Conservation (phyloP, 2,329 filamentous ascomycete genomes). For the Huntiella moniliformis region DNA sequence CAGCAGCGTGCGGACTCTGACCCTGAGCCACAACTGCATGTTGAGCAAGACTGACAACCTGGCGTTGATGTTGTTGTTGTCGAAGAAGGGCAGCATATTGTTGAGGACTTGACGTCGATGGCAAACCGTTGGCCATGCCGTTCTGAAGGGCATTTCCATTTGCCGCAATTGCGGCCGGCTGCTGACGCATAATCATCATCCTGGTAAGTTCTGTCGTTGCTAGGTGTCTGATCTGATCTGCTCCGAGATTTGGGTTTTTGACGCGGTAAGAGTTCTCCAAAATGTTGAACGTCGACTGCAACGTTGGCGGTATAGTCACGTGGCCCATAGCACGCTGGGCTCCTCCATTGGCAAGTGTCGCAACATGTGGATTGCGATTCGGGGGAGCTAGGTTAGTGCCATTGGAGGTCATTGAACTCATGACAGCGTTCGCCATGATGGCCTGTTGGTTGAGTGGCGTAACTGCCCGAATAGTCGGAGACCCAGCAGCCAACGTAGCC, state of each 20-base stretch:
- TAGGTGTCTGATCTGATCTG: constrained; percentile 30
- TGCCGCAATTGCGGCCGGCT: constrained; percentile 18
- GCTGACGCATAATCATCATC: constrained; percentile 27
- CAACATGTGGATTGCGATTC: constrained; percentile 6
- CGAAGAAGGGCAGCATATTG: constrained; percentile 40
- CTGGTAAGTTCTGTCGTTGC: constrained; percentile 32
- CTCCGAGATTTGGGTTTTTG: constrained; percentile 31
- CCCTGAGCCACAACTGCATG: constrained; percentile 12
- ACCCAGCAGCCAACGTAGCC: constrained; percentile 22
- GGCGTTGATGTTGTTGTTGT: constrained; percentile 27
- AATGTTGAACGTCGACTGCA: constrained; percentile 19
- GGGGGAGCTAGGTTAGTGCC: constrained; percentile 10
- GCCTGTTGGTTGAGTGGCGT: constrained; percentile 9
- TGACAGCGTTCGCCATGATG: constrained; percentile 5
- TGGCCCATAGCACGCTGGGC: constrained; percentile 14
- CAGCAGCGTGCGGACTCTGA: constrained; percentile 1
- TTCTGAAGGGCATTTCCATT: constrained; percentile 35
- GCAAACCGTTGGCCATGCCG: constrained; percentile 29
- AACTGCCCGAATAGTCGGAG: constrained; percentile 7
- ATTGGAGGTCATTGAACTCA: constrained; percentile 8
- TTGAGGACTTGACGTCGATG: constrained; percentile 32
- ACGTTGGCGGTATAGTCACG: constrained; percentile 6
- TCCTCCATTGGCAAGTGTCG: not conserved
- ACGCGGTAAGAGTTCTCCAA: constrained; percentile 33
- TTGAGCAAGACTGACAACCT: constrained; percentile 9